phyloP scores from a whole-genome alignment of 2,329 filamentous ascomycete genomes.

The Colletotrichum kahawae region DNA sequence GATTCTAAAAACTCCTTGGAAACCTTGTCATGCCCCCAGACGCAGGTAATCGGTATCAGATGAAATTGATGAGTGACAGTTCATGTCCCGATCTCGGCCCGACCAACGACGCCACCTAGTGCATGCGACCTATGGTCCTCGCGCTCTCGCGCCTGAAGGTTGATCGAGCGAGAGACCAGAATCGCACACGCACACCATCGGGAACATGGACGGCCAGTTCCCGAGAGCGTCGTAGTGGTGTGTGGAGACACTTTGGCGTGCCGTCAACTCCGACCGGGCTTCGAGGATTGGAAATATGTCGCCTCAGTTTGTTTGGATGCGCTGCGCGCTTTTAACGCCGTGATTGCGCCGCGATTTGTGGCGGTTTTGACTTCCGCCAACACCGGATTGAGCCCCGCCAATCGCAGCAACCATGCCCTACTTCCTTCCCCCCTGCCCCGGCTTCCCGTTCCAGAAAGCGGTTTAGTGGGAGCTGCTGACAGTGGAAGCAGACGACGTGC shows the following conservation, averaged over 20 bases:
- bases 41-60: background rate
- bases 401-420: background rate
- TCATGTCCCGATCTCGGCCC: background rate
- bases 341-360: constrained; percentile 1
- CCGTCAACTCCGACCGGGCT: background rate
- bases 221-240: background rate
- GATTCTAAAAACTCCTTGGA: background rate
- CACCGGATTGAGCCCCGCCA: background rate
- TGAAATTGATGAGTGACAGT: background rate
- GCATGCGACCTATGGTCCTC: background rate
- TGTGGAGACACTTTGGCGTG: background rate
- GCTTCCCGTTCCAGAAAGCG: background rate
- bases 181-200: background rate
- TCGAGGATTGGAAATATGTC: background rate
- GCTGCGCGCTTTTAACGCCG: background rate
- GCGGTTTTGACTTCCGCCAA: background rate
- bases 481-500: constrained; percentile 29
- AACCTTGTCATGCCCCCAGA: background rate
- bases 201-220: background rate
- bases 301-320: background rate
- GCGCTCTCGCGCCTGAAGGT: background rate
- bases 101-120: background rate
- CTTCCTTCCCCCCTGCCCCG: background rate
- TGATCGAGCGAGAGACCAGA: background rate
- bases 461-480: constrained; percentile 22